phyloP scores from a whole-genome alignment of 345 rosid genomes.

The Clarkia xantiana region DNA sequence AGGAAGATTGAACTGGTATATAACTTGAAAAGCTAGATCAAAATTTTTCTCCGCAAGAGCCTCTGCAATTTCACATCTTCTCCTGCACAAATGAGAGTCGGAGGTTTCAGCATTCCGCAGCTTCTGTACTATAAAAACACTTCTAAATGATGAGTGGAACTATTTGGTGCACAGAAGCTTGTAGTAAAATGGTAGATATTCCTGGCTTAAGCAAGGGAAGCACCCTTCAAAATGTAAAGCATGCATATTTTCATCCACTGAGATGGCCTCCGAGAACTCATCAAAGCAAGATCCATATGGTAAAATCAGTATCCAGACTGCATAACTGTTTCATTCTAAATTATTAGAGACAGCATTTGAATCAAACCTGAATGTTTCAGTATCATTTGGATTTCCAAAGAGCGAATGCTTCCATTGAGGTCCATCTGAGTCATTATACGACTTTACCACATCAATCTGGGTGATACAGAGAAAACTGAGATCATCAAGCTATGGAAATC shows the following conservation, averaged over 20 bases:
- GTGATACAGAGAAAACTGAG: background rate
- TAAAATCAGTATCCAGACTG: background rate
- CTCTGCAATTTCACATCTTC: conserved; percentile 82
- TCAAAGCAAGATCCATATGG: too few relatives aligned
- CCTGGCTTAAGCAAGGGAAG: too few relatives aligned
- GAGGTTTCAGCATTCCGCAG: too few relatives aligned
- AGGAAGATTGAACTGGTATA: conserved; percentile 78
- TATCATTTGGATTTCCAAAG: conserved; percentile 92
- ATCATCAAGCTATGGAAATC: too few relatives aligned
- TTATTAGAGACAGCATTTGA: background rate
- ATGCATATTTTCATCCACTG: too few relatives aligned
- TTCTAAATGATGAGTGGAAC: too few relatives aligned
- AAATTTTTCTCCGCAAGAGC: conserved; percentile 81
- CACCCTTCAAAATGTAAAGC: too few relatives aligned
- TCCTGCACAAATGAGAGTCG: conserved; percentile 28
- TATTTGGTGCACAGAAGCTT: too few relatives aligned
- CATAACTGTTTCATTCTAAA: background rate
- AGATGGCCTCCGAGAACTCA: too few relatives aligned
- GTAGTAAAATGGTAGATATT: too few relatives aligned
- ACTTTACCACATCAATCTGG: conserved; percentile 79
- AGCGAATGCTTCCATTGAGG: conserved; percentile 87
- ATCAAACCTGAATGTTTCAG: conserved; percentile 82
- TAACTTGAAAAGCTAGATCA: conserved; percentile 85
- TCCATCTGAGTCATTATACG: conserved; percentile 66
- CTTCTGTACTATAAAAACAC: too few relatives aligned